A percentile compares a stretch with the other conserved stretches of the same genome.
Evolutionary conservation across 495 filamentous ascomycete genomes (phyloP).

Genomic region (Immersiella caudata): DNA sequence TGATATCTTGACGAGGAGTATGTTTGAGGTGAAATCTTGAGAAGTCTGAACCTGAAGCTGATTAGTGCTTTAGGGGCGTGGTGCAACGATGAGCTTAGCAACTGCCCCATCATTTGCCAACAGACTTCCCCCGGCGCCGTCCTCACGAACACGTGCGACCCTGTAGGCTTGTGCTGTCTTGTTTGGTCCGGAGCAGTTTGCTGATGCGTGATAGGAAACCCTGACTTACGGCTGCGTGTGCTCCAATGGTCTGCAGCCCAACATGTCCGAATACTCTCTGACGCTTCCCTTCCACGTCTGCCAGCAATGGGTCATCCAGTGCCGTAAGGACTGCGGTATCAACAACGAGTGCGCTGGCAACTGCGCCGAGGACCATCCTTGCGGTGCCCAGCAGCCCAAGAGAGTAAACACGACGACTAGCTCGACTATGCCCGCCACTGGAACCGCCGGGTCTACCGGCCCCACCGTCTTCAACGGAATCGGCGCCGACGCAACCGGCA

Average conservation of each 20-base stretch:
- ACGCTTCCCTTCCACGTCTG: constrained; percentile 88
- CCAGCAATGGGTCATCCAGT: constrained; percentile 70
- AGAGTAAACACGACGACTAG: constrained; percentile 62
- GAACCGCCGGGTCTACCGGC: constrained; percentile 7
- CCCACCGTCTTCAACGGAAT: constrained; percentile 54
- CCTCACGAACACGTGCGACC: constrained; percentile 66
- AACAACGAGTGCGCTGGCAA: constrained; percentile 61
- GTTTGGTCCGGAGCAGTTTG: neutral
- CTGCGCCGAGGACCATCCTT: constrained; percentile 75
- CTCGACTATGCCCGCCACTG: constrained; percentile 41
- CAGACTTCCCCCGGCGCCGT: constrained; percentile 60
- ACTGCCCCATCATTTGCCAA: constrained; percentile 79
- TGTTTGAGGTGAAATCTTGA: neutral
- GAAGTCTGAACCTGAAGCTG: constrained; percentile 25
- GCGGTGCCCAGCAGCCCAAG: constrained; percentile 74
- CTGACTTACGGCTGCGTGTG: constrained; percentile 77
- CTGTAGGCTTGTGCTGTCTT: constrained; percentile 56
- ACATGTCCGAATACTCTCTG: constrained; percentile 78
- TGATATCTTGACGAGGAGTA: constrained; percentile 46
- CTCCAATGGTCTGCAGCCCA: constrained; percentile 69
- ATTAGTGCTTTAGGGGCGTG: constrained; percentile 57
- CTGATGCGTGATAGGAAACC: constrained; percentile 53
- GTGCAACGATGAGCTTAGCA: constrained; percentile 67
- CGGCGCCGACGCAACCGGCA: constrained; percentile 41
- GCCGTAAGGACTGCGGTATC: constrained; percentile 61